These are phyloP conservation scores for Ophiocordyceps sinensis DNA, from an alignment of 2,329 filamentous ascomycete species.

Conservation along the genomic window DNA sequence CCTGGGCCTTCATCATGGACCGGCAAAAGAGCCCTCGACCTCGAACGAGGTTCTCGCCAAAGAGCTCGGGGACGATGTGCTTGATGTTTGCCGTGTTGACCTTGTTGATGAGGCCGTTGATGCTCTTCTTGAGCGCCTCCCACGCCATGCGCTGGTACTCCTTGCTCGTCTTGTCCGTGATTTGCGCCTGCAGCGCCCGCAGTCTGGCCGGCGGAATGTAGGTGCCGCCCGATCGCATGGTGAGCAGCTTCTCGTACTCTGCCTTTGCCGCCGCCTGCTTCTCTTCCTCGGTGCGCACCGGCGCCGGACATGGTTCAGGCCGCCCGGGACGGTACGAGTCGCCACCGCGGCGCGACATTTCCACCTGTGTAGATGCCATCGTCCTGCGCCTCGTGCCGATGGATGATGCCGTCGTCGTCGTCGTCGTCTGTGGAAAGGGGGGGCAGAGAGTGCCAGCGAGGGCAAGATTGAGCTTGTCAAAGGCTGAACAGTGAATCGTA, in stretches of 20 bases:
- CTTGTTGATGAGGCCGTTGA: conserved; percentile 98
- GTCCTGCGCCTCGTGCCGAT: not conserved
- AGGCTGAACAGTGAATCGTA: too few relatives aligned
- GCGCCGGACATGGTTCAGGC: conserved; percentile 13
- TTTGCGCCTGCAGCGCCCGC: conserved; percentile 84
- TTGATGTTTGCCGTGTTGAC: conserved; percentile 98
- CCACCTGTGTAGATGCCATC: conserved; percentile 32
- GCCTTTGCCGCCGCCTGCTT: conserved; percentile 82
- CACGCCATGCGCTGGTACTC: conserved; percentile 99
- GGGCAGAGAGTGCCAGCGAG: too few relatives aligned
- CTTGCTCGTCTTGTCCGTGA: conserved; percentile 90
- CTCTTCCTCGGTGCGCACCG: conserved; percentile 53
- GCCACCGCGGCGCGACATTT: conserved; percentile 22
- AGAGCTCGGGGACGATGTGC: conserved; percentile 88
- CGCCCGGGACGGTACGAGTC: conserved; percentile 3
- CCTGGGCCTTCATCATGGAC: conserved; percentile 97
- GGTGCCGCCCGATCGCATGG: conserved; percentile 85
- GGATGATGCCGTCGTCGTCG: too few relatives aligned
- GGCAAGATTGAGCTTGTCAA: too few relatives aligned
- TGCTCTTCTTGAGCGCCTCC: conserved; percentile 97
- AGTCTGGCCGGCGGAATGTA: conserved; percentile 91
- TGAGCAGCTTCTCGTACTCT: conserved; percentile 84
- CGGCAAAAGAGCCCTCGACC: conserved; percentile 87
- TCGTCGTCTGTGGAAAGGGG: too few relatives aligned
- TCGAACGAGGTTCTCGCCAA: conserved; percentile 83